Evolutionary conservation across 305 asterid genomes (phyloP), one percentile per base, ranked within the genome.

Genomic region (Striga hermonthica): DNA sequence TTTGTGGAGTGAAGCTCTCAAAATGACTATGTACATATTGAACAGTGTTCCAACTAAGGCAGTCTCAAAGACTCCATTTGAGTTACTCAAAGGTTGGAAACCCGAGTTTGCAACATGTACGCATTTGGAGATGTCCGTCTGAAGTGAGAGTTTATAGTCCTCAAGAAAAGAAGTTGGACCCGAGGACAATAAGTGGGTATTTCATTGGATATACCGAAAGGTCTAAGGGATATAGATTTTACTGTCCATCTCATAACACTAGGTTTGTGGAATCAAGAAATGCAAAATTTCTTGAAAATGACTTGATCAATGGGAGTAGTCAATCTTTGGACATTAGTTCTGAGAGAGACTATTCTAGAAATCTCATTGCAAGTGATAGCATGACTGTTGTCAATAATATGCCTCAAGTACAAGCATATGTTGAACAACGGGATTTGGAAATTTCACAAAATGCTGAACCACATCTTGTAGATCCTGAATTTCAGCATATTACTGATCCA

Each of bases 81-180:
- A 47, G 10, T 47, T 47, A 47, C 9, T n/a, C 14, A 47, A 47
- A 47, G 53, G 53, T 47, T 47, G 53, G 53, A 47, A 47, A 49
- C 56, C n/a, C 6, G 28, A 11, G 4, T 49, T 12, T 49, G 14
- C 16, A 11, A 3, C 56, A 49, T 49, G 14, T 14, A 49, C 56
- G 15, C 6, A 22, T 1, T n/a, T 49, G 7, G 56, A 7, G 22
- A n/a, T 11, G 56, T 11, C 22, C 56, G 14, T 4, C 16, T 11
- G 56, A 49, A 14, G 56, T 49, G 5, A 12, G 56, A 14, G 28
- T 49, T 49, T 49, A 11, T 0, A 49, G n/a, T 49, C 56, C 56
- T 10, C 56, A 49, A n/a, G 56, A 49, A 14, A 49, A 49, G 4
- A 49, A 49, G 15, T 11, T 49, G 15, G 56, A 49, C 15, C 22